Base-by-base conservation (phyloP, 1,139 yeast genomes). In the Suhomyces chickasaworum region DNA sequence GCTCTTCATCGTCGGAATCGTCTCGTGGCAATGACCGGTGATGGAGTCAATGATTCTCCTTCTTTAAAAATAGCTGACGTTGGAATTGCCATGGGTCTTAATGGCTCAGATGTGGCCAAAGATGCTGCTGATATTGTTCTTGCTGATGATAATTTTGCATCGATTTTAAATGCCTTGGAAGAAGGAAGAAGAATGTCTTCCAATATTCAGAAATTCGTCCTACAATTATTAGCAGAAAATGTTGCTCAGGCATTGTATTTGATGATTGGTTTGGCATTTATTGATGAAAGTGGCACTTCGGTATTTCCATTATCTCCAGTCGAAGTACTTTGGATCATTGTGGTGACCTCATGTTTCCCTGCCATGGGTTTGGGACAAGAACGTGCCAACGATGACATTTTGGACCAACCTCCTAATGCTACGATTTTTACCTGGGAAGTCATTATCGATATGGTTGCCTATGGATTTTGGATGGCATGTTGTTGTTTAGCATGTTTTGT, bases 351-450 rank as follows among this genome's bases (percentile, higher is more conserved):
- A 4, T 83, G 90, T 55, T 84, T 86, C 73, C 95, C 93, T 42
- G 93, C 93, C 22, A 86, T 86, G 89, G 93, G 93, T n/a, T 77
- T 86, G 45, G 90, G 90, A 53, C 79, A 84, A 53, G 90, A 86
- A 64, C 71, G 66, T 47, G 91, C 90, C 1, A 71, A 77, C 47
- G 81, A 82, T 36, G 90, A 84, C 61, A 71, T 85, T 40, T 81
- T 86, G 80, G 77, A 79, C 32, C 71, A 73, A 49, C 86, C 87
- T 25, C 93, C 93, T 39, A 81, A 75, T 52, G 76, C 75, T 43
- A 76, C 79, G 31, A 83, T 86, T 42, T 86, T 86, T 63, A 83
- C 90, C 1, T 71, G 78, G 78, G 90, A 85, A 58, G 80, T 86
- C 54, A 71, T 89, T 44, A 60, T 78, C 51, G 97, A 89, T 62